These are phyloP conservation scores for Singerocomus rubriflavus DNA, from an alignment of 1,284 basidiomycete species.

Conservation along the genomic window DNA sequence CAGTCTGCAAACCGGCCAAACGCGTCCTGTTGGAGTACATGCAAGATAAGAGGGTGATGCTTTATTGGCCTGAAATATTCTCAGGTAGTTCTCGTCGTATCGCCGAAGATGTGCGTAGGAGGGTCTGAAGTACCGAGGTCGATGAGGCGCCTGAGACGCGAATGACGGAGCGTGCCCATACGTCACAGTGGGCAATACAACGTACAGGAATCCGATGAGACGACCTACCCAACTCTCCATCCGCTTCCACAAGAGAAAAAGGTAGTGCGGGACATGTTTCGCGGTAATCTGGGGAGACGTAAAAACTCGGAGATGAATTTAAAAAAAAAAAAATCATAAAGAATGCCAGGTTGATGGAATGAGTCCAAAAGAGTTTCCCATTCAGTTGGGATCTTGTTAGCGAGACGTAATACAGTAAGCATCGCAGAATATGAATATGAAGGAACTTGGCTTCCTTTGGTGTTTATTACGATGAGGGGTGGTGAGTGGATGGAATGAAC, in stretches of 20 bases:
- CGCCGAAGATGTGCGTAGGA: constrained; percentile 10
- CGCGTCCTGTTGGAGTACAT: constrained; percentile 19
- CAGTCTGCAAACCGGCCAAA: constrained; percentile 21
- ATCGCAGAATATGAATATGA: not conserved
- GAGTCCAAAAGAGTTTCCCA: constrained; percentile 16
- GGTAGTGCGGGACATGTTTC: constrained; percentile 16
- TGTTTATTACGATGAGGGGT: not conserved
- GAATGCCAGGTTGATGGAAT: constrained; percentile 13
- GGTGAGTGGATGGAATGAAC: not conserved
- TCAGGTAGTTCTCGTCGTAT: constrained; percentile 19
- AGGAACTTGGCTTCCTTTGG: not conserved
- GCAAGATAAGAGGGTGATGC: constrained; percentile 6
- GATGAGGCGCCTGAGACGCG: constrained; percentile 2
- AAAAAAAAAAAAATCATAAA: constrained; percentile 1
- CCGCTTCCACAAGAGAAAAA: constrained; percentile 19
- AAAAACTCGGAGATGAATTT: constrained; percentile 17
- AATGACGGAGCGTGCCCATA: too few relatives aligned
- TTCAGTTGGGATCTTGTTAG: constrained; percentile 20
- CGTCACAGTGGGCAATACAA: not conserved
- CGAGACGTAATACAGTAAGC: constrained; percentile 17
- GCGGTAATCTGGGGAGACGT: constrained; percentile 18
- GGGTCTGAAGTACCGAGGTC: not conserved
- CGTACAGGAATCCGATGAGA: not conserved
- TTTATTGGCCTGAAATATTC: constrained; percentile 12
- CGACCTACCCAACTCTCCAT: constrained; percentile 7